These are phyloP conservation scores for Zygnema cylindricum DNA, from an alignment of 139 green algal species.

Conservation along the genomic window DNA sequence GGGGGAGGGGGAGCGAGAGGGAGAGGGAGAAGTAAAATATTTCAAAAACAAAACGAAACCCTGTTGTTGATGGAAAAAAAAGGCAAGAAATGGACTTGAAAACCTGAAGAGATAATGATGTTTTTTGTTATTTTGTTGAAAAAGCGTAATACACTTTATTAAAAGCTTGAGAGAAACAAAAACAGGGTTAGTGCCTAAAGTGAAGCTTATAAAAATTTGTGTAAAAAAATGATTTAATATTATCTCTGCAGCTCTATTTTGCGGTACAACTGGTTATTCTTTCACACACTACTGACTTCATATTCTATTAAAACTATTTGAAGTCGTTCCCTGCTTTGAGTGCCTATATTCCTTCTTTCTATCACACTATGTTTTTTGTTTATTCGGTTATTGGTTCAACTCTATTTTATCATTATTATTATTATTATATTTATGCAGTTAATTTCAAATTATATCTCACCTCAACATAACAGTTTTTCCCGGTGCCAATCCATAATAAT, in stretches of 20 bases:
- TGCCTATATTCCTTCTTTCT: neutral
- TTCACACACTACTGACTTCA: neutral
- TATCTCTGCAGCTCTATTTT: no score
- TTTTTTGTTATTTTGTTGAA: no score
- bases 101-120: neutral
- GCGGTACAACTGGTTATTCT: no score
- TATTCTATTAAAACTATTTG: neutral
- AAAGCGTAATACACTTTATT: no score
- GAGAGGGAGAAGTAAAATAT: neutral
- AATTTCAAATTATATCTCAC: conserved; percentile 39
- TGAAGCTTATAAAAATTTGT: no score
- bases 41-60: neutral
- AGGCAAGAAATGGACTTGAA: neutral
- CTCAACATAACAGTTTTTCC: conserved; percentile 91
- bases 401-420: neutral
- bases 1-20: no score
- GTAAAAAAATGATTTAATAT: no score
- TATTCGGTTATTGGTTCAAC: neutral
- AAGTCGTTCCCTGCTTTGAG: neutral
- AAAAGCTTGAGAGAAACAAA: no score
- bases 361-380: neutral
- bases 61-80: neutral
- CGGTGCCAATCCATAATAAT: conserved; percentile 94
- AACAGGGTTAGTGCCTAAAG: no score
- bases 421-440: conserved; percentile 40